These are phyloP conservation scores for Colletotrichum cuscutae DNA, from an alignment of 2,329 filamentous ascomycete genomes.

Conservation along the genomic window DNA sequence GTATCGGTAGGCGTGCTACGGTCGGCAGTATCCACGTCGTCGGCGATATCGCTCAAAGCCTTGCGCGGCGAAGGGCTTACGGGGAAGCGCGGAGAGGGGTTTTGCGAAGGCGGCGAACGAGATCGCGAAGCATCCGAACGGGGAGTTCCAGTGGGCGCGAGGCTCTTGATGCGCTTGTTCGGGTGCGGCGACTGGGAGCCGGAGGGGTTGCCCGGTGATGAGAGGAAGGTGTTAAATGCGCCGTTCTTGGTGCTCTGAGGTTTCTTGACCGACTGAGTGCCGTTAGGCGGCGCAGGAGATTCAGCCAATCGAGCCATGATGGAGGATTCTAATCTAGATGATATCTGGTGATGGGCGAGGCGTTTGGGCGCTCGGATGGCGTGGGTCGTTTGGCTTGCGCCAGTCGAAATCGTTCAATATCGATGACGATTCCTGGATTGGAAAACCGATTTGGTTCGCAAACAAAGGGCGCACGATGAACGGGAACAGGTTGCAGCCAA, in stretches of 20 bases:
- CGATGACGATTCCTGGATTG: not conserved
- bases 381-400: slow-evolving; percentile 13
- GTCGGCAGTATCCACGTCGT: not conserved
- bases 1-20: slow-evolving; percentile 7
- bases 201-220: slow-evolving; percentile 20
- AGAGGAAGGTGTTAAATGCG: slow-evolving; percentile 15
- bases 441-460: not conserved
- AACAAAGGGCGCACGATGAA: too few relatives aligned
- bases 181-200: slow-evolving; percentile 21
- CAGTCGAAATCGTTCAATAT: not conserved
- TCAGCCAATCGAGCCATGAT: slow-evolving; percentile 18
- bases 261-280: slow-evolving; percentile 12
- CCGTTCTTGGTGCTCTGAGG: slow-evolving; percentile 19
- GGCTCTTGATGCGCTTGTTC: slow-evolving; percentile 22
- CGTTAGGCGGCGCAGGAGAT: slow-evolving; percentile 5
- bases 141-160: not conserved
- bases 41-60: not conserved
- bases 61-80: slow-evolving; percentile 7
- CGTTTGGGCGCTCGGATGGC: slow-evolving; percentile 11
- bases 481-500: not conserved
- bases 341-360: not conserved
- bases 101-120: slow-evolving; percentile 10
- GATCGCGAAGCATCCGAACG: slow-evolving; percentile 19
- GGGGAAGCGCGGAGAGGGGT: not conserved
- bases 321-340: not conserved